phyloP scores from a whole-genome alignment of 306 rosid genomes.

The Oemleria cerasiformis region DNA sequence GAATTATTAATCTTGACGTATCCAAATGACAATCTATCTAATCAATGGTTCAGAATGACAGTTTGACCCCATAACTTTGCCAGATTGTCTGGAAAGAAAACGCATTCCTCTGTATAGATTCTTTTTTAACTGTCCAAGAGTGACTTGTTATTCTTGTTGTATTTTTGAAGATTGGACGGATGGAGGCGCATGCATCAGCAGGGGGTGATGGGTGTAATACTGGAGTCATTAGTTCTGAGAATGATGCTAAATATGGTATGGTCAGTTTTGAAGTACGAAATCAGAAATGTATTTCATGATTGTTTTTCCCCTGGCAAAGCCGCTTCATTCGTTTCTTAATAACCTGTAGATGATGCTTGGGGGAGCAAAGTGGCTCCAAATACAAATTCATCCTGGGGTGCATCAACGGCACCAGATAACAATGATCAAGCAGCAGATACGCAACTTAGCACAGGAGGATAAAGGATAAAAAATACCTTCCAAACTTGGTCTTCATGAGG shows the following conservation, averaged over 20 bases:
- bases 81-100: background rate
- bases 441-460: too few species aligned
- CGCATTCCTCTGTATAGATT: background rate
- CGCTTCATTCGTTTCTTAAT: conserved; percentile 24
- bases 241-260: conserved; percentile 36
- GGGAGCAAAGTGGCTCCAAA: conserved; percentile 46
- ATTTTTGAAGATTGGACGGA: conserved; percentile 60
- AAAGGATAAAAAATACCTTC: background rate
- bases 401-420: conserved; percentile 36
- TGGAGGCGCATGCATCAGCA: conserved; percentile 62
- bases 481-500: background rate
- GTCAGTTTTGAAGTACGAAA: conserved; percentile 3
- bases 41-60: conserved; percentile 5
- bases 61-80: background rate
- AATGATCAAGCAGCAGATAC: conserved; percentile 40
- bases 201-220: conserved; percentile 58
- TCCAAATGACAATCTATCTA: background rate
- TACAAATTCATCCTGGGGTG: conserved; percentile 65
- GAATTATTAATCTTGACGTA: background rate
- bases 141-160: conserved; percentile 16
- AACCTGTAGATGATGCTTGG: conserved; percentile 59
- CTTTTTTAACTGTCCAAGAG: background rate
- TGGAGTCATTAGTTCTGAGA: conserved; percentile 28
- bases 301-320: background rate
- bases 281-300: conserved; percentile 4